These are phyloP conservation scores for Aspergillus conjunctus DNA, from an alignment of 495 filamentous ascomycete species.

Conservation along the genomic window DNA sequence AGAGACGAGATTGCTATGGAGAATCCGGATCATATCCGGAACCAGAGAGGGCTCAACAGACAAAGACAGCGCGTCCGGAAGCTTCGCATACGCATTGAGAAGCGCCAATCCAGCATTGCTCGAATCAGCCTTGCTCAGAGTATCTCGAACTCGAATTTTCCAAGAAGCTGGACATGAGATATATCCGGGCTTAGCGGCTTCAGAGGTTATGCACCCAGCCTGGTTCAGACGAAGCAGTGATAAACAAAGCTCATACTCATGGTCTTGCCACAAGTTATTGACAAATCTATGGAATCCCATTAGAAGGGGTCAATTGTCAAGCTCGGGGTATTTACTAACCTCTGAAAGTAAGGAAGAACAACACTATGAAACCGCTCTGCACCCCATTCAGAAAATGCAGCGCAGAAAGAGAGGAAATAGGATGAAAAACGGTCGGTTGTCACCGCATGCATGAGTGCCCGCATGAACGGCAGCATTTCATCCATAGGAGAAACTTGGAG, in stretches of 20 bases:
- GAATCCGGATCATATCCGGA: constrained; percentile 35
- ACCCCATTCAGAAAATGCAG: constrained; percentile 71
- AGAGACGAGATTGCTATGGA: constrained; percentile 39
- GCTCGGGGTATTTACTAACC: constrained; percentile 40
- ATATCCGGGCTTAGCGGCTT: constrained; percentile 53
- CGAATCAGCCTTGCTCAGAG: constrained; percentile 52
- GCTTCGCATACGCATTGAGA: constrained; percentile 45
- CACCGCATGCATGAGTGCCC: constrained; percentile 62
- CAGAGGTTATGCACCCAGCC: constrained; percentile 49
- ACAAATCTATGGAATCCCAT: constrained; percentile 59
- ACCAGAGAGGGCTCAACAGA: constrained; percentile 37
- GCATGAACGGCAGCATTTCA: constrained; percentile 67
- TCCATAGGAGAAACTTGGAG: constrained; percentile 81
- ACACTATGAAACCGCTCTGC: constrained; percentile 75
- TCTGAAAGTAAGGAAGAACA: constrained; percentile 78
- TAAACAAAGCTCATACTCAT: constrained; percentile 68
- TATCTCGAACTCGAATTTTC: constrained; percentile 68
- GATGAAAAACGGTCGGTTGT: constrained; percentile 60
- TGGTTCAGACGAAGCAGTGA: constrained; percentile 68
- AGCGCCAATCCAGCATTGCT: constrained; percentile 32
- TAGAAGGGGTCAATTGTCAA: constrained; percentile 5
- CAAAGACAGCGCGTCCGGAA: constrained; percentile 41
- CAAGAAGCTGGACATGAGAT: constrained; percentile 65
- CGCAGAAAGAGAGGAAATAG: constrained; percentile 82
- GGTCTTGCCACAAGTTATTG: constrained; percentile 66